Evolutionary conservation across 1,284 basidiomycete species (phyloP).

Genomic region (Gomphus bonarii): DNA sequence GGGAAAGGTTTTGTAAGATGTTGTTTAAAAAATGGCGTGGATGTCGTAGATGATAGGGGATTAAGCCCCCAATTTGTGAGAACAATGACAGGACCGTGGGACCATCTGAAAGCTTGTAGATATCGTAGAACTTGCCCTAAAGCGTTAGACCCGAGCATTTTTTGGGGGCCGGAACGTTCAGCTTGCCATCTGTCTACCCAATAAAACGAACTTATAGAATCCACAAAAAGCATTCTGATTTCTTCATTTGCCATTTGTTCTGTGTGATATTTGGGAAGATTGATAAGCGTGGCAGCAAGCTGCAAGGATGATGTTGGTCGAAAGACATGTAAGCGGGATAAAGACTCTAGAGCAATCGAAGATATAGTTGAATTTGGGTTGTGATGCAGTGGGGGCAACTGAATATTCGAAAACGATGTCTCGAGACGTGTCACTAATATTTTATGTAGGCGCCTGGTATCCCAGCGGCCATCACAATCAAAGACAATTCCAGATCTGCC

Average conservation of each 20-base stretch:
- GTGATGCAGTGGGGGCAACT: slow-evolving; percentile 16
- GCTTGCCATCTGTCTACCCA: slow-evolving; percentile 61
- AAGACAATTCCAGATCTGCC: slow-evolving; percentile 52
- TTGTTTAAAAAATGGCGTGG: slow-evolving; percentile 35
- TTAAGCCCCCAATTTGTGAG: slow-evolving; percentile 59
- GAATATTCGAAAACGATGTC: slow-evolving; percentile 11
- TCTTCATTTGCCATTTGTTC: slow-evolving; percentile 36
- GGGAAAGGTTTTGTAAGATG: slow-evolving; percentile 40
- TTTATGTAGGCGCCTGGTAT: slow-evolving; percentile 39
- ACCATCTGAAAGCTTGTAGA: slow-evolving; percentile 38
- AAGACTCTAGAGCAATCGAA: slow-evolving; percentile 29
- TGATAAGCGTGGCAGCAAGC: slow-evolving; percentile 52
- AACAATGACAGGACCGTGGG: slow-evolving; percentile 42
- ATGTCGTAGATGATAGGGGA: slow-evolving; percentile 18
- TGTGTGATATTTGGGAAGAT: slow-evolving; percentile 48
- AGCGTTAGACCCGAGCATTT: slow-evolving; percentile 21
- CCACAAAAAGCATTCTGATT: slow-evolving; percentile 56
- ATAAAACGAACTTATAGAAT: slow-evolving; percentile 67
- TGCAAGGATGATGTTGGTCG: slow-evolving; percentile 53
- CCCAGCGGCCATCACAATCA: slow-evolving; percentile 59
- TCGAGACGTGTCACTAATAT: slow-evolving; percentile 35
- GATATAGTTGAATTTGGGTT: slow-evolving; percentile 15
- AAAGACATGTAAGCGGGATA: slow-evolving; percentile 54
- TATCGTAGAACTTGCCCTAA: slow-evolving; percentile 37
- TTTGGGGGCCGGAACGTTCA: slow-evolving; percentile 33